Conservation (phyloP, 2,329 filamentous ascomycete genomes). For the Plenodomus tracheiphilus region DNA sequence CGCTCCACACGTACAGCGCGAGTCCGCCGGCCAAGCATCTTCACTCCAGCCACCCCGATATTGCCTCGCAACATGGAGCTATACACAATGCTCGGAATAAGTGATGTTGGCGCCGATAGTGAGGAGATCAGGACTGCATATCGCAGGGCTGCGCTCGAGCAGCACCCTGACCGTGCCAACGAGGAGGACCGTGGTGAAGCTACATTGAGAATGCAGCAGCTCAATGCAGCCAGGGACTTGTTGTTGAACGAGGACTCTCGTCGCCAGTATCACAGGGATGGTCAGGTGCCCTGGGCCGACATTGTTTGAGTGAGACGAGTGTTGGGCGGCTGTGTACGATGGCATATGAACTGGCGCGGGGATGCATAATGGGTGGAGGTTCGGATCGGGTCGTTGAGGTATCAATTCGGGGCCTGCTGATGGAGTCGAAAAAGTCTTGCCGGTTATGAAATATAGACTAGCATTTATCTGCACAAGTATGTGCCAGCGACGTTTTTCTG, state of each 20-base stretch:
- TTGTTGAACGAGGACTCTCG: constrained; percentile 16
- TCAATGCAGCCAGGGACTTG: constrained; percentile 31
- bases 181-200: constrained; percentile 15
- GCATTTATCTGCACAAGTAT: too few relatives aligned
- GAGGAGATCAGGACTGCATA: constrained; percentile 23
- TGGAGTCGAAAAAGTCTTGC: too few relatives aligned
- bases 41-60: not conserved
- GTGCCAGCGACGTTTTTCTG: too few relatives aligned
- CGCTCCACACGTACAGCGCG: not conserved
- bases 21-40: not conserved
- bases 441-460: too few relatives aligned
- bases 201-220: constrained; percentile 24
- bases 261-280: constrained; percentile 12
- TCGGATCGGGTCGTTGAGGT: too few relatives aligned
- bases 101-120: constrained; percentile 11
- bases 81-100: constrained; percentile 22
- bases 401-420: too few relatives aligned
- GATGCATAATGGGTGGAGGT: not conserved
- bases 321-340: not conserved
- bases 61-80: constrained; percentile 16
- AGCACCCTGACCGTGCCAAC: constrained; percentile 27
- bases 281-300: constrained; percentile 10
- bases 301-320: not conserved
- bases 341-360: not conserved
- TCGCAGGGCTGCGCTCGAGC: constrained; percentile 10